Evolutionary conservation across 208 protist species (phyloP).

Genomic region (Borovskyia barvae): DNA sequence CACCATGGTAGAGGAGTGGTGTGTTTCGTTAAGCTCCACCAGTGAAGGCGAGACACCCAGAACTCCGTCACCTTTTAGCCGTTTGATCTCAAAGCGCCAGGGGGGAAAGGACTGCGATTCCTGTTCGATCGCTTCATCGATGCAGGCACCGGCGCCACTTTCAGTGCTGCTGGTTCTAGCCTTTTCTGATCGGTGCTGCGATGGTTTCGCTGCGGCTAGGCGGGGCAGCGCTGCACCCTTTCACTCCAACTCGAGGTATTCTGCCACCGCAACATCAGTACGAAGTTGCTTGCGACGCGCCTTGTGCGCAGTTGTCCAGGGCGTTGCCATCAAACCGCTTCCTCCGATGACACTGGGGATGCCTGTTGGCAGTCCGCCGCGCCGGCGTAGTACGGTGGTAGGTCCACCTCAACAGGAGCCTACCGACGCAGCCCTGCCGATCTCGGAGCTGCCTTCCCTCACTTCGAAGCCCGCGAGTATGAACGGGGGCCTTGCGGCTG

Average conservation of each 20-base stretch:
- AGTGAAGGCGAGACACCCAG: too few relatives aligned
- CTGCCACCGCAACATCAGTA: slow-evolving; percentile 16
- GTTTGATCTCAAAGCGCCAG: too few relatives aligned
- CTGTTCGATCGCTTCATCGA: too few relatives aligned
- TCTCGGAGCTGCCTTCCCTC: too few relatives aligned
- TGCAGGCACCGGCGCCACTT: too few relatives aligned
- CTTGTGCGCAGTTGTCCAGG: slow-evolving; percentile 19
- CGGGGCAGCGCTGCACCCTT: background rate
- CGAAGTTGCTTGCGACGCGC: slow-evolving; percentile 30
- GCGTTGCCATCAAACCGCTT: background rate
- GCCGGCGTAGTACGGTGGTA: background rate
- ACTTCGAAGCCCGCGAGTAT: too few relatives aligned
- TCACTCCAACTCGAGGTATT: background rate
- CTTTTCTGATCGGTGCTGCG: slow-evolving; percentile 47
- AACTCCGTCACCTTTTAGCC: too few relatives aligned
- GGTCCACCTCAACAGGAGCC: background rate
- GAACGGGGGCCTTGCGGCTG: too few relatives aligned
- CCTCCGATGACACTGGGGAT: too few relatives aligned
- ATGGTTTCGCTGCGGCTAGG: background rate
- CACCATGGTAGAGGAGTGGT: slow-evolving; percentile 11
- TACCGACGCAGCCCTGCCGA: too few relatives aligned
- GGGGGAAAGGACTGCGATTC: too few relatives aligned
- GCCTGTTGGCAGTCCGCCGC: background rate
- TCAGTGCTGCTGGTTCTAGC: slow-evolving; percentile 35
- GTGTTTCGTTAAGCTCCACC: slow-evolving; percentile 14